phyloP scores from a whole-genome alignment of 2,329 filamentous ascomycete genomes.

The Epichloe hybrida region DNA sequence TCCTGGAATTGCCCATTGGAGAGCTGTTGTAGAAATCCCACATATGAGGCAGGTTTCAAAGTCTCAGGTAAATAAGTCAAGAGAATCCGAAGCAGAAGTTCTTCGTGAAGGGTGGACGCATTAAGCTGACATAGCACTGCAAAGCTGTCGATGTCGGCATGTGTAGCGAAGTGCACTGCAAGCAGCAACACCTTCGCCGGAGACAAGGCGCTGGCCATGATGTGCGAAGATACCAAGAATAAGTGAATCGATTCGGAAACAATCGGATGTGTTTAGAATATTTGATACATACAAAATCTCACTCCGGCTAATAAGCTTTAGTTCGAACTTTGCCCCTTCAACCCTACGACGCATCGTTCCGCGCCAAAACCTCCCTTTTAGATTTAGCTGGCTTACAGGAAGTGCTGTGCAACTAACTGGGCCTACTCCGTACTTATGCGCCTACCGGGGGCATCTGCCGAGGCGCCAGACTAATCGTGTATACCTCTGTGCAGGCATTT shows the following conservation, averaged over 20 bases:
- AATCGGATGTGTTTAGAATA: background rate
- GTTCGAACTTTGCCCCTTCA: background rate
- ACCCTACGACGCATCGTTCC: background rate
- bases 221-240: background rate
- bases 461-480: background rate
- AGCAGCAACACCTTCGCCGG: constrained; percentile 59
- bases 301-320: background rate
- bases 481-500: background rate
- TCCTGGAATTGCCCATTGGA: constrained; percentile 31
- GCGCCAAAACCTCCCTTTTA: background rate
- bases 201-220: constrained; percentile 30
- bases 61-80: constrained; percentile 68
- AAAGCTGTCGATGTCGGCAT: constrained; percentile 50
- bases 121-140: constrained; percentile 44
- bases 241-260: background rate
- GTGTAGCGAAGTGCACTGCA: constrained; percentile 54
- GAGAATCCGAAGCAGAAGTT: constrained; percentile 57
- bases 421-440: background rate
- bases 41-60: constrained; percentile 47
- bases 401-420: background rate
- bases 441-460: background rate
- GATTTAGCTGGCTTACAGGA: background rate
- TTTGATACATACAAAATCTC: background rate
- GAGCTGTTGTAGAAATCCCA: constrained; percentile 46
- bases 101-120: constrained; percentile 43